These are phyloP conservation scores for Podila clonocystis DNA, from an alignment of 192 early-diverging fungal genomes.

Conservation along the genomic window DNA sequence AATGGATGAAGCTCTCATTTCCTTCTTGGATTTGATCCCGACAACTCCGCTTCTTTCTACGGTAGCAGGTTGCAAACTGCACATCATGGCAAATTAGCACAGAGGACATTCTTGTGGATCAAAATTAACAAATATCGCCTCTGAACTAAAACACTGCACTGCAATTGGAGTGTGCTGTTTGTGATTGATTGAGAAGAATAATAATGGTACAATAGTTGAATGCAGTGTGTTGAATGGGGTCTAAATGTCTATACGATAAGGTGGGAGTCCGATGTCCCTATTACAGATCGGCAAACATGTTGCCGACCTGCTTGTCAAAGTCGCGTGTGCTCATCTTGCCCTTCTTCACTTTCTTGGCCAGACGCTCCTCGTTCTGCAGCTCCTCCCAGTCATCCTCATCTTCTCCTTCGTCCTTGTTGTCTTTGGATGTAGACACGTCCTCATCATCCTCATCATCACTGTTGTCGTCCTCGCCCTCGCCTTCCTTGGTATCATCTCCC, in stretches of 20 bases:
- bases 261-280: background rate
- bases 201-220: too few species aligned
- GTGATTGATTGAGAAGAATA: too few species aligned
- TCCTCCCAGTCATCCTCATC: slow-evolving; percentile 73
- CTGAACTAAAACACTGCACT: background rate
- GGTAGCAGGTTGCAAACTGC: too few species aligned
- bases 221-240: background rate
- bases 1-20: too few species aligned
- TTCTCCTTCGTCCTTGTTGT: slow-evolving; percentile 30
- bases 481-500: slow-evolving; percentile 16
- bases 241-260: background rate
- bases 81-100: too few species aligned
- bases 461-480: slow-evolving; percentile 18
- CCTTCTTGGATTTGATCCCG: too few species aligned
- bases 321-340: slow-evolving; percentile 55
- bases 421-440: slow-evolving; percentile 7
- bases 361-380: slow-evolving; percentile 62
- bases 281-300: slow-evolving; percentile 48
- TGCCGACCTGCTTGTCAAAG: slow-evolving; percentile 57
- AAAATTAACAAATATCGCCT: too few species aligned
- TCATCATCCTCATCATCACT: slow-evolving; percentile 17
- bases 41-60: too few species aligned
- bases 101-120: too few species aligned
- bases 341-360: slow-evolving; percentile 70
- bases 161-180: too few species aligned